Evolutionary conservation across 805 yeast species (phyloP).

Genomic region (Ogataea degrootiae): DNA sequence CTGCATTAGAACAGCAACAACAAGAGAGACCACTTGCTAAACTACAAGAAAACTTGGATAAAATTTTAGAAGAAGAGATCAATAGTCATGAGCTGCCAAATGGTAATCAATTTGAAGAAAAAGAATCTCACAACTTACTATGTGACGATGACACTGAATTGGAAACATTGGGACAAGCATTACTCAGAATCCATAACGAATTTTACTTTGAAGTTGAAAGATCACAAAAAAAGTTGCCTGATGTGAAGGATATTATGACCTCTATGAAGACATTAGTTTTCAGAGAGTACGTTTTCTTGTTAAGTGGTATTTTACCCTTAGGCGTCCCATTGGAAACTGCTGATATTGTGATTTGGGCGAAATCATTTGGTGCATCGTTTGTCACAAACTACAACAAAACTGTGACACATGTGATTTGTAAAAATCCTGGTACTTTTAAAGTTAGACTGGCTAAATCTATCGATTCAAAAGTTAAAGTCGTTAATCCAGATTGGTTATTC

Average conservation of each 20-base stretch:
- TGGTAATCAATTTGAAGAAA: conserved; percentile 7
- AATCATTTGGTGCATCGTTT: conserved; percentile 85
- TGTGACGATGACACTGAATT: conserved; percentile 83
- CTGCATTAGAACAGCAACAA: conserved; percentile 72
- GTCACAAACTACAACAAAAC: conserved; percentile 62
- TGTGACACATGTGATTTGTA: conserved; percentile 87
- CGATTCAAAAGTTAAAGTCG: conserved; percentile 62
- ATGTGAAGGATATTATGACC: conserved; percentile 68
- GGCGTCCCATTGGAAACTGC: conserved; percentile 68
- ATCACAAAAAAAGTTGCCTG: conserved; percentile 38
- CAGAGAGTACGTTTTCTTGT: conserved; percentile 61
- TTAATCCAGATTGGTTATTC: conserved; percentile 90
- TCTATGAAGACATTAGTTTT: conserved; percentile 66
- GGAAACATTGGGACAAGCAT: conserved; percentile 52
- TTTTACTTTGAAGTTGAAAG: conserved; percentile 52
- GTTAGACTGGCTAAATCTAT: conserved; percentile 72
- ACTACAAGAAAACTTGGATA: conserved; percentile 68
- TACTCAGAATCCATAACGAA: conserved; percentile 58
- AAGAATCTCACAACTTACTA: conserved; percentile 45
- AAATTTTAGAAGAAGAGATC: conserved; percentile 33
- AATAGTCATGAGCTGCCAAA: conserved; percentile 12
- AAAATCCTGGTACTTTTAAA: conserved; percentile 75
- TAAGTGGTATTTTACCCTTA: conserved; percentile 89
- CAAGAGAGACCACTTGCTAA: conserved; percentile 81
- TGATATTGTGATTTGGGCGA: conserved; percentile 89